Evolutionary conservation across 1,284 basidiomycete species (phyloP).

Genomic region (Trichosporon coremiiforme): DNA sequence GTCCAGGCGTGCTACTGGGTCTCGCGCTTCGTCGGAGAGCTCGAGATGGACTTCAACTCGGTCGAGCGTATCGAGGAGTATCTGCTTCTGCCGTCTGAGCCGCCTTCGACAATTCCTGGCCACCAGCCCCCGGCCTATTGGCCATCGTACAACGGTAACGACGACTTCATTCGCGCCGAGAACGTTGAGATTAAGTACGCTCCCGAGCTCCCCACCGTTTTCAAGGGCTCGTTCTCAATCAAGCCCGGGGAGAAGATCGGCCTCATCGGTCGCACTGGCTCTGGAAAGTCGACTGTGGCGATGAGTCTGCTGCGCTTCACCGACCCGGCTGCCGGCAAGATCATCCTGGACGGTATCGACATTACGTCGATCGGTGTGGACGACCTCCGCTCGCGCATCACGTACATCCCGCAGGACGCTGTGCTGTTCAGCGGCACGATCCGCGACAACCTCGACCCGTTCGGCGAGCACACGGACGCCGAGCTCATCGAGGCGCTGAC

Average conservation of each 20-base stretch:
- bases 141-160: constrained; percentile 63
- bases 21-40: constrained; percentile 54
- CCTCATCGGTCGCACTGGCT: constrained; percentile 56
- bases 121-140: constrained; percentile 77
- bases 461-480: constrained; percentile 76
- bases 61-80: constrained; percentile 90
- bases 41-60: constrained; percentile 66
- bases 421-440: constrained; percentile 85
- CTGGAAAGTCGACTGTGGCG: constrained; percentile 66
- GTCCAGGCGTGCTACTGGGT: constrained; percentile 56
- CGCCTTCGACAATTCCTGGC: constrained; percentile 69
- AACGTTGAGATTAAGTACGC: constrained; percentile 79
- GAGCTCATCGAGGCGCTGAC: constrained; percentile 64
- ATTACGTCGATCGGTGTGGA: constrained; percentile 83
- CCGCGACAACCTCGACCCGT: constrained; percentile 84
- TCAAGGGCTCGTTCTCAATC: constrained; percentile 74
- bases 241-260: constrained; percentile 76
- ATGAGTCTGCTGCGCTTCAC: constrained; percentile 85
- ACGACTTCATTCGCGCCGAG: constrained; percentile 64
- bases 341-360: constrained; percentile 85
- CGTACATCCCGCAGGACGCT: constrained; percentile 64
- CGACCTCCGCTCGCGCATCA: constrained; percentile 63
- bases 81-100: constrained; percentile 79
- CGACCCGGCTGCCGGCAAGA: constrained; percentile 76
- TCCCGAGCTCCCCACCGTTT: constrained; percentile 77